Evolutionary conservation across 2,329 filamentous ascomycete species (phyloP).

Genomic region (Lachnellula occidentalis): DNA sequence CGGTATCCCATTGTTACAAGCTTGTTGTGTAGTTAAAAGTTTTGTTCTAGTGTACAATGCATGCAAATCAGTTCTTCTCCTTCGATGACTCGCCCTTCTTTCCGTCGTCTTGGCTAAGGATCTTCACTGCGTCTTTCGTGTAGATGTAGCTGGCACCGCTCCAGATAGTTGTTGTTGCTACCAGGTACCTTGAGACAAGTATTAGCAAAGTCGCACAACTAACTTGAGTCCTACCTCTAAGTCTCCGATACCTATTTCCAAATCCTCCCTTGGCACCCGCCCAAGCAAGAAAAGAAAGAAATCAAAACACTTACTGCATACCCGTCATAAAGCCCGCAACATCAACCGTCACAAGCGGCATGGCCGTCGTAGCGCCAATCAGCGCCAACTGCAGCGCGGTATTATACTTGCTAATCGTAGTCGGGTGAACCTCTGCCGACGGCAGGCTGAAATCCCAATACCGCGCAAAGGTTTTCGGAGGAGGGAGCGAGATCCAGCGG

Average conservation of each 20-base stretch:
- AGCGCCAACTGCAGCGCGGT: slow-evolving; percentile 86
- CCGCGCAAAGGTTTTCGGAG: slow-evolving; percentile 82
- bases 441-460: slow-evolving; percentile 98
- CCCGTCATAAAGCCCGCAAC: slow-evolving; percentile 49
- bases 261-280: no score
- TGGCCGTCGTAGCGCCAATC: slow-evolving; percentile 76
- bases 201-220: slow-evolving; percentile 24
- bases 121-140: slow-evolving; percentile 86
- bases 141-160: slow-evolving; percentile 90
- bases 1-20: no score
- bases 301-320: slow-evolving; percentile 52
- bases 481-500: slow-evolving; percentile 87
- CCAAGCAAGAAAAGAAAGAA: not conserved
- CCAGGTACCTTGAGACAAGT: slow-evolving; percentile 56
- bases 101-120: slow-evolving; percentile 46
- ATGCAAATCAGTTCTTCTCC: not conserved
- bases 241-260: no score
- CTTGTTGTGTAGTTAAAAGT: not conserved
- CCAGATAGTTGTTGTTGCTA: slow-evolving; percentile 87
- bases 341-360: slow-evolving; percentile 66
- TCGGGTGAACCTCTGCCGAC: slow-evolving; percentile 77
- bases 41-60: not conserved
- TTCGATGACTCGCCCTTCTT: slow-evolving; percentile 8
- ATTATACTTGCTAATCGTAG: slow-evolving; percentile 84
- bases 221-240: no score